A percentile compares a stretch with the other conserved stretches of the same genome.
These are phyloP conservation scores for Penicillium vulpinum DNA, from an alignment of 2,329 filamentous ascomycete genomes.

Conservation along the genomic window DNA sequence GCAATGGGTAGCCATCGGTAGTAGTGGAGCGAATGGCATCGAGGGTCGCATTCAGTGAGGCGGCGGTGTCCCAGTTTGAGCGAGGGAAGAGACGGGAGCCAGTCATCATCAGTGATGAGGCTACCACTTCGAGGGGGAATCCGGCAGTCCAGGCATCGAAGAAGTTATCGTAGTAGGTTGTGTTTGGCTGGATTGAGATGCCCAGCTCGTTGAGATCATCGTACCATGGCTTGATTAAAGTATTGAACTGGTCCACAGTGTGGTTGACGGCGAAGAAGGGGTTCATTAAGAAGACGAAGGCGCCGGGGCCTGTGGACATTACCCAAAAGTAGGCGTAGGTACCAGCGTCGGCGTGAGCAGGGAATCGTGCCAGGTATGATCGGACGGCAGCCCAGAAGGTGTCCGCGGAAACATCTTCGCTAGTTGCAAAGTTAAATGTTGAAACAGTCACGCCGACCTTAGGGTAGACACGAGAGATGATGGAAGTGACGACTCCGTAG, in stretches of 20 bases:
- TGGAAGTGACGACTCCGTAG: slow-evolving; percentile 33
- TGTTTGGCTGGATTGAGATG: slow-evolving; percentile 26
- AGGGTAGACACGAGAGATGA: slow-evolving; percentile 30
- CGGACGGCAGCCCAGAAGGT: slow-evolving; percentile 33
- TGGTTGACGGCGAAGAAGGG: slow-evolving; percentile 31
- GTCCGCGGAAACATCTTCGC: slow-evolving; percentile 22
- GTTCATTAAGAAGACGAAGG: slow-evolving; percentile 37
- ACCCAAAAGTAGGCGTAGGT: slow-evolving; percentile 37
- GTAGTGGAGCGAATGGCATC: slow-evolving; percentile 24
- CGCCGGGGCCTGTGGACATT: slow-evolving; percentile 14
- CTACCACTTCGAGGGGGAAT: slow-evolving; percentile 30
- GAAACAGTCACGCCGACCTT: slow-evolving; percentile 29
- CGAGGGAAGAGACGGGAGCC: slow-evolving; percentile 39
- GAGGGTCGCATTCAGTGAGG: slow-evolving; percentile 32
- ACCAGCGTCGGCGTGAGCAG: slow-evolving; percentile 29
- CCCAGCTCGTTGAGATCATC: slow-evolving; percentile 25
- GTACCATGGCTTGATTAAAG: slow-evolving; percentile 31
- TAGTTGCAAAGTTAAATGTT: slow-evolving; percentile 30
- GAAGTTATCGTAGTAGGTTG: slow-evolving; percentile 31
- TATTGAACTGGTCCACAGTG: slow-evolving; percentile 28
- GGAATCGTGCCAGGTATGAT: slow-evolving; percentile 30
- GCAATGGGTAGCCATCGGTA: slow-evolving; percentile 27
- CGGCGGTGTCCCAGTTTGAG: slow-evolving; percentile 32
- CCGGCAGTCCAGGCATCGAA: slow-evolving; percentile 29
- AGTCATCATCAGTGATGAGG: slow-evolving; percentile 23